phyloP scores from a whole-genome alignment of 192 early-diverging fungal genomes.

The Coemansia sp. region DNA sequence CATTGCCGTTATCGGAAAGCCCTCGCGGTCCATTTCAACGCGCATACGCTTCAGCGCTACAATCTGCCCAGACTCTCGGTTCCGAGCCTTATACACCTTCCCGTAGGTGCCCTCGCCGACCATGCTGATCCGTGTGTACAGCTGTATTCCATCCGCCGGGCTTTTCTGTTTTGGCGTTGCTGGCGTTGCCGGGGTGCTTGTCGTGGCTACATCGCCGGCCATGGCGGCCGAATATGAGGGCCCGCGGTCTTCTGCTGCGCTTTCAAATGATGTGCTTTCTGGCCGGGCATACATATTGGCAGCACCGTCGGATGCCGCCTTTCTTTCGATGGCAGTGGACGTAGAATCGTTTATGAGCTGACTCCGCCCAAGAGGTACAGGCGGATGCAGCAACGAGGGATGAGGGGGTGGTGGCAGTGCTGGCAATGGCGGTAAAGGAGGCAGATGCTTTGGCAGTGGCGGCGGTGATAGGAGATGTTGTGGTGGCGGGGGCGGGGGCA shows the following conservation, averaged over 20 bases:
- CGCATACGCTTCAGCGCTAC: conserved; percentile 84
- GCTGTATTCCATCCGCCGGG: conserved; percentile 55
- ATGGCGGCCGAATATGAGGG: background rate
- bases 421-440: conserved; percentile 18
- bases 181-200: conserved; percentile 40
- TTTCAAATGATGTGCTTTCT: background rate
- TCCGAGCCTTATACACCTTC: conserved; percentile 82
- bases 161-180: conserved; percentile 48
- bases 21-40: conserved; percentile 79
- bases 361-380: background rate
- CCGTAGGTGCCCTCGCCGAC: conserved; percentile 87
- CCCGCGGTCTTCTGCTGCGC: background rate
- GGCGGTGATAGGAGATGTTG: background rate
- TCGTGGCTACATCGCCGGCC: conserved; percentile 9
- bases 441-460: conserved; percentile 1
- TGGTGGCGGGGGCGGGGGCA: conserved; percentile 7
- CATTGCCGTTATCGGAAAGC: conserved; percentile 88
- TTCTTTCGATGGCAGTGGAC: background rate
- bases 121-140: conserved; percentile 74
- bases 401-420: background rate
- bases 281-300: background rate
- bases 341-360: background rate
- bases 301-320: background rate
- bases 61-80: conserved; percentile 66
- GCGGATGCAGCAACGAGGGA: background rate